Evolutionary conservation across 2,329 filamentous ascomycete genomes (phyloP), one percentile per base, ranked within the genome.

Genomic region (Xylariaceae sp.): DNA sequence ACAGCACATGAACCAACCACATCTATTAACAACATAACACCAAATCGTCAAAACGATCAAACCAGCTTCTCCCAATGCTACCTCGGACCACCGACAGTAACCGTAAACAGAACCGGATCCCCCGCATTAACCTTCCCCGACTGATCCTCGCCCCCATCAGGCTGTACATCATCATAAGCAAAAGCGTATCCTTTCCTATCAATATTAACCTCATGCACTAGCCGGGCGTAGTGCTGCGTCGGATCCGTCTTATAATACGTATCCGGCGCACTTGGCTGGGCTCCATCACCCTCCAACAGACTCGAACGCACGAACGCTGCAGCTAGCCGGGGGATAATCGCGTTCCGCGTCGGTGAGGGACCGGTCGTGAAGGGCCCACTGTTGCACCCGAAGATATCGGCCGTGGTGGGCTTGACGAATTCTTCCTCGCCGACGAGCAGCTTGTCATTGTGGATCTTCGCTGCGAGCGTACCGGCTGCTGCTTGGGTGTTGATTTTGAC

Each of bases 371-470:
- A 85, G 0, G 81, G 80, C 0, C 82, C 82, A 2, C 75, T 80
- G 54, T 76, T 82, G 66, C 82, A 86, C 27, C 75, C 76, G 58
- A 87, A 80, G 50, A 88, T 83, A 62, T 88, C 84, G 11, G 67
- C 67, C 2, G 78, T 77, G 1, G 67, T 73, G 0, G 84, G 84
- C 47, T 75, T 71, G 2, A 59, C 47, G 60, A 87, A 88, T 2
- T 34, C 25, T 53, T 72, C 69, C 8, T 53, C 52, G 27, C 60
- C 67, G 20, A 70, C 54, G 2, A 67, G 65, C 3, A 73, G 55
- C 45, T 61, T 61, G n/a, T 67, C 65, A 7, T 64, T 66, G 33
- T 58, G 22, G 82, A 72, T n/a, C 62, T 62, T 19, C 77, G 82
- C 0, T 62, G 57, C 2, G 84, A 64, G 5, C 74, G 67, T 5